Evolutionary conservation across 306 rosid species (phyloP), one percentile per base, ranked within the genome.

Genomic region (Malus orientalis): DNA sequence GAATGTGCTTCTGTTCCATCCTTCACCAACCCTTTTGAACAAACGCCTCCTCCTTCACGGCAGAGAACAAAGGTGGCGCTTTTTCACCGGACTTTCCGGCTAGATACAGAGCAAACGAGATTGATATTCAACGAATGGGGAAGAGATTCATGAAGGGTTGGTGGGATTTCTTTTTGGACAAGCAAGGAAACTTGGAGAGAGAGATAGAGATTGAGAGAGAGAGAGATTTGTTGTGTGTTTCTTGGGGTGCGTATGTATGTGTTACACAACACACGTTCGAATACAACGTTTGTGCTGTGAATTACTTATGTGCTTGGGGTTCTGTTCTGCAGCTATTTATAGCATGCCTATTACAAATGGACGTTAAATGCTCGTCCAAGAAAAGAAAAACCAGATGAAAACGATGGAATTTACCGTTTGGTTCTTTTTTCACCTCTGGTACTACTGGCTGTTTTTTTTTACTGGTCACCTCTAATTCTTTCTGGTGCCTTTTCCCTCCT

Each of bases 1-100:
- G 68, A 86, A 92, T 89, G 80, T 89, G 93, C 82, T 92, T 95
- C 92, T 95, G 97, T 81, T 95, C 97, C 98, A 92, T 95, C 55
- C 29, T 29, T 70, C 63, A 71, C 74, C 44, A 16, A 63, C 16
- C 65, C 47, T 57, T 36, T 20, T 38, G 38, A 57, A 68, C 36
- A 49, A 59, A 72, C 70, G 40, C 59, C 45, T 19, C 16, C 27
- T 61, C 66, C 29, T 61, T 61, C 30, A 27, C 20, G 8, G 18
- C 19, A 11, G 66, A 13, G 15, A 25, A 13, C 30, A 2, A 32
- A 16, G 22, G 69, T n/a, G 42, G 42, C 5, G 22, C 44, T 42
- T 66, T 66, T 36, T 36, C 36, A 33, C 8, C 40, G 11, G 58
- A 69, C 55, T 22, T 27, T 27, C 57, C 9, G 3, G 27, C 10